Evolutionary conservation across 106 monocot genomes (phyloP), one percentile per base, ranked within the genome.

Genomic region (Acorus gramineus): DNA sequence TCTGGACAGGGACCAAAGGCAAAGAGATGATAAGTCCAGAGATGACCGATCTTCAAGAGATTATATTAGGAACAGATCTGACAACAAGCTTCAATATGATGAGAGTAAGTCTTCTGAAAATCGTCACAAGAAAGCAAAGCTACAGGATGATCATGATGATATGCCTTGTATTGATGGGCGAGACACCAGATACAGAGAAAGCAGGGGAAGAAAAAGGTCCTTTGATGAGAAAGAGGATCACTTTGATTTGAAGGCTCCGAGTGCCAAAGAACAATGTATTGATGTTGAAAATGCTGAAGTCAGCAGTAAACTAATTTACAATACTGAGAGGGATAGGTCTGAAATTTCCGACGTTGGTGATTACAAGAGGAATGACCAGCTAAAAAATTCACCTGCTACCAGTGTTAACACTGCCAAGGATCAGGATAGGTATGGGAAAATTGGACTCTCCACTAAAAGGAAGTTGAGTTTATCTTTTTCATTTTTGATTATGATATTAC

Each of bases 141-240:
- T 71, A 60, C 77, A 86, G 9, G 82, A 82, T 73, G 86, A 83
- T 57, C 70, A 51, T 73, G 77, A 71, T 73, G 67, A 68, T 14
- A 75, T 74, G 56, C 69, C 69, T 55, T 74, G 65, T 57, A 47
- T 54, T 72, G 86, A 82, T 74, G 79, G 73, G 53, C 28, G 61
- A 45, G 59, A 51, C 4, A 73, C 45, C 2, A 88, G 74, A 46
- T 13, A 64, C 46, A 84, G 69, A 64, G 81, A 79, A 69, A 72
- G 44, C 44, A 59, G 73, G 49, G 82, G 73, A 63, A 81, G 69
- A 47, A 95, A 84, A 67, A 82, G 71, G 56, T 65, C 44, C 63
- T 78, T 71, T 82, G 86, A 82, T 70, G 84, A 90, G 63, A 76
- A 63, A 66, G 89, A 86, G 47, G 86, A 78, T 13, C 68, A 73